Base-by-base conservation (phyloP, 192 early-diverging fungal species). In the Mycoemilia scoparia region DNA sequence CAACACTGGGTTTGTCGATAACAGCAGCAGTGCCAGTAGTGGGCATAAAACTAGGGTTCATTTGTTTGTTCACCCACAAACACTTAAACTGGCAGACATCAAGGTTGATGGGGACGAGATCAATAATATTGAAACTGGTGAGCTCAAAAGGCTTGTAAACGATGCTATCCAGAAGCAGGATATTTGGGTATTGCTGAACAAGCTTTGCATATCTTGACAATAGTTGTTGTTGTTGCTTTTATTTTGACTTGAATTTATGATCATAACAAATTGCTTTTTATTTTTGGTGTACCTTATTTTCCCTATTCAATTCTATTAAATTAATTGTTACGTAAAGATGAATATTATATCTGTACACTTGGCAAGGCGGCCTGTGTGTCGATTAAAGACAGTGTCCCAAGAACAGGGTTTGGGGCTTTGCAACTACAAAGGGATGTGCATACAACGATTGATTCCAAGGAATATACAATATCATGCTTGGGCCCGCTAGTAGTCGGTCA, bases 21-120 rank as follows among this genome's bases (percentile, higher is more conserved):
- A 9, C 11, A 29, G 23, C 27, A 15, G 32, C 20, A 36, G 18
- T 8, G 27, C 32, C 38, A 21, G 4, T 8, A 28, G 40, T 43
- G 40, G 16, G 3, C 4, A 38, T 40, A 22, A 3, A 18, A 16
- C 15, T 20, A n/a, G n/a, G n/a, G n/a, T n/a, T n/a, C n/a, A n/a
- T n/a, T n/a, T n/a, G n/a, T n/a, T n/a, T n/a, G n/a, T n/a, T n/a
- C n/a, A n/a, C n/a, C n/a, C n/a, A n/a, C n/a, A n/a, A 18, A 40
- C 36, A 36, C 17, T 4, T 3, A 15, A 43, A 15, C 4, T 14
- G 36, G 38, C 38, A 29, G 15, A 16, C 15, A 41, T 19, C 16
- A 5, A 40, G 27, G 40, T 19, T 4, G 17, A 17, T 16, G 11
- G 9, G 38, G 27, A 28, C 27, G 12, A 12, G 12, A 12, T 12